Evolutionary conservation across 1,139 yeast genomes (phyloP), one percentile per base, ranked within the genome.

Genomic region (Yamadazyma diospyri): DNA sequence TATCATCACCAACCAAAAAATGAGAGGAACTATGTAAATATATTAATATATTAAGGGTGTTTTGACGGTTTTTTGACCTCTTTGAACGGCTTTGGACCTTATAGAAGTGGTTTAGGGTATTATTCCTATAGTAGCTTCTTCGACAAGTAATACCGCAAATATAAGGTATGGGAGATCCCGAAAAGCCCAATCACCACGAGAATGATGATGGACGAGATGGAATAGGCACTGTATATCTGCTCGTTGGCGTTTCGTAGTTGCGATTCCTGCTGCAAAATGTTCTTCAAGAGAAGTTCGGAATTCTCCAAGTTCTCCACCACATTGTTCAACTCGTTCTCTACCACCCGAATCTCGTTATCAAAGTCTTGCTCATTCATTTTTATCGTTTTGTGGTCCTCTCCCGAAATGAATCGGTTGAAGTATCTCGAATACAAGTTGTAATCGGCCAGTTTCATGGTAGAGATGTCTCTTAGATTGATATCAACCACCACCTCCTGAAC

Each of bases 1-100:
- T 46, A 79, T 85, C 6, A 66, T 85, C n/a, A 78, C 75, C 34
- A 72, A 67, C 34, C 92, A 83, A 48, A 80, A 77, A 53, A 79
- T 82, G 82, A 73, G 92, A 55, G 88, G 87, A n/a, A 26, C 34
- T 21, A 26, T 35, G 23, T 23, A 23, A 23, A 23, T 23, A 21
- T 21, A 21, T 21, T 21, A 21, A 21, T 21, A 13, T n/a, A 21
- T 21, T 21, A 21, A 6, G 21, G 21, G 21, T 19, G n/a, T n/a
- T n/a, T n/a, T n/a, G n/a, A n/a, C n/a, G n/a, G n/a, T n/a, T n/a
- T n/a, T n/a, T n/a, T n/a, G n/a, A n/a, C n/a, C n/a, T n/a, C n/a
- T n/a, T n/a, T n/a, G n/a, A n/a, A n/a, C n/a, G n/a, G n/a, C n/a
- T n/a, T n/a, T n/a, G n/a, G n/a, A n/a, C n/a, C n/a, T n/a, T n/a